Evolutionary conservation across 306 rosid species (phyloP), one percentile per base, ranked within the genome.

Genomic region (Vigna mungo): DNA sequence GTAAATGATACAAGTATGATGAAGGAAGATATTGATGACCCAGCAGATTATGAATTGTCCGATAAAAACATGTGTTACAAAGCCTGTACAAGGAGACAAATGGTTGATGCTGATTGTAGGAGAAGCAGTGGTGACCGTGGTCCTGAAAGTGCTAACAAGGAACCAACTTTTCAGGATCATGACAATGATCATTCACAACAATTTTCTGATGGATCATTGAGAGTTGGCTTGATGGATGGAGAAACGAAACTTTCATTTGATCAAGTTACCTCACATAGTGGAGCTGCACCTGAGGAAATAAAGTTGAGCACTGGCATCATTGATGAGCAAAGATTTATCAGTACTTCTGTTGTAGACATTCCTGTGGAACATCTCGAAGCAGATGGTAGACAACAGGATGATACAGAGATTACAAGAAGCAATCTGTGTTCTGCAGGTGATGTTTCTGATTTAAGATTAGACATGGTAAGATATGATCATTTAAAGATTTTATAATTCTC

Each of bases 401-500:
- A 23, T 62, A 67, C 27, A 34, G 81, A 68, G 46, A 59, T 52
- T 46, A 51, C 80, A 63, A 56, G 78, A 56, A 70, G 4, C 53
- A 41, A 74, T 77, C 34, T 43, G 51, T n/a, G 43, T 62, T 51
- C 52, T 52, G 73, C 79, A 18, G 60, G 60, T 54, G 60, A 54
- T 58, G 72, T 75, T 55, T 67, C 83, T 78, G 84, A 43, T 80
- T 77, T 58, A 44, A 81, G 72, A 59, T 74, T 72, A 74, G 49
- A 37, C 34, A 5, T 17, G 10, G 48, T 75, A 81, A 79, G 80
- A 69, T 84, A 65, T 16, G 49, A 66, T 77, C 51, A 8, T 59
- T 70, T 82, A 5, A 72, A 52, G 66, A 56, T 76, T 44, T 79
- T 85, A 54, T 30, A 41, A 62, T 30, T 90, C 92, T 92, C 62